Conservation (phyloP, 2,329 filamentous ascomycete species). For the Trichothecium sympodiale region DNA sequence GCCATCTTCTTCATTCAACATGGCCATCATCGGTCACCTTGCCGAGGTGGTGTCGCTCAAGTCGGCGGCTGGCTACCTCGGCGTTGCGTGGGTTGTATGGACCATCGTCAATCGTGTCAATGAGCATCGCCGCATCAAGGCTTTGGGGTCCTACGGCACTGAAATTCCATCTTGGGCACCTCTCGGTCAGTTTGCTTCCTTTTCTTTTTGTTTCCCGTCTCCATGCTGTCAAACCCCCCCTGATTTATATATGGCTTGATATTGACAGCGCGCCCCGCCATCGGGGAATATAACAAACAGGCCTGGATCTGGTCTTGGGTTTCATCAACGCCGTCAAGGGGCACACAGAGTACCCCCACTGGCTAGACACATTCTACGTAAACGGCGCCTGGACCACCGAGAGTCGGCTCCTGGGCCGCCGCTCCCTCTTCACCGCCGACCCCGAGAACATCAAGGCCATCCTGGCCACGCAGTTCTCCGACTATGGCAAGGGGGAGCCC, state of each 20-base stretch:
- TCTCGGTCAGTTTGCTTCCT: constrained; percentile 25
- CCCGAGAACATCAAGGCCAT: constrained; percentile 88
- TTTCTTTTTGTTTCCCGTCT: not conserved
- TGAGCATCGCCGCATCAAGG: constrained; percentile 31
- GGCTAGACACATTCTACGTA: constrained; percentile 39
- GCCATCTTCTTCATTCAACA: no score
- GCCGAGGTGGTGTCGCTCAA: constrained; percentile 32
- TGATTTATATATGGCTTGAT: not conserved
- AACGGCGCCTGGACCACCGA: constrained; percentile 48
- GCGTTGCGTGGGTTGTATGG: constrained; percentile 25
- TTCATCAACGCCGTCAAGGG: constrained; percentile 39
- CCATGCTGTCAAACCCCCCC: not conserved
- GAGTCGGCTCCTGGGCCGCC: constrained; percentile 37
- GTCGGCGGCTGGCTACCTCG: constrained; percentile 22
- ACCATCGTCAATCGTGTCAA: constrained; percentile 25
- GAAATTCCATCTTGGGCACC: constrained; percentile 27
- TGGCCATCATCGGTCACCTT: constrained; percentile 40
- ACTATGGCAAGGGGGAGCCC: constrained; percentile 69
- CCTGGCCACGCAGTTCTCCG: constrained; percentile 71
- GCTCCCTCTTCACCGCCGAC: constrained; percentile 68
- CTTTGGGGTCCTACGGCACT: constrained; percentile 31
- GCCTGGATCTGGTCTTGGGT: constrained; percentile 52
- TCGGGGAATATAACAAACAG: constrained; percentile 17
- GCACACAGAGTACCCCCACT: constrained; percentile 51
- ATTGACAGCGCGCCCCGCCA: not conserved